These are phyloP conservation scores for Quercus suber DNA, from an alignment of 306 rosid genomes.

Conservation along the genomic window DNA sequence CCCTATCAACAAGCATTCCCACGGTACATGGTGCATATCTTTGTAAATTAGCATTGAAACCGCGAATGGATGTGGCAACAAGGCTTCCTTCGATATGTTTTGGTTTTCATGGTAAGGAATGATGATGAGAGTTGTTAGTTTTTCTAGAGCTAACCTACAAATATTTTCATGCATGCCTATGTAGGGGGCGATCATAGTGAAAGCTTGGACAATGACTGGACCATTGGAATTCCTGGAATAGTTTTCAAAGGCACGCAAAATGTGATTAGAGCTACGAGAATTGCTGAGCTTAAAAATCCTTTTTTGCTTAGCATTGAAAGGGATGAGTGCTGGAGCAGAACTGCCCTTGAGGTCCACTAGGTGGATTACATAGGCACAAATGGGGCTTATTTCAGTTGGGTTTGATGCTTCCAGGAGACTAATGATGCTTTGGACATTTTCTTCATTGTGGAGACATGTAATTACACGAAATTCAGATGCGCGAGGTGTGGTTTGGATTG, in stretches of 20 bases:
- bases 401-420: slow-evolving; percentile 42
- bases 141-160: slow-evolving; percentile 34
- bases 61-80: slow-evolving; percentile 11
- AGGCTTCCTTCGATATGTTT: background rate
- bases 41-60: slow-evolving; percentile 33
- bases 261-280: slow-evolving; percentile 30
- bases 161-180: slow-evolving; percentile 49
- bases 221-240: slow-evolving; percentile 42
- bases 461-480: slow-evolving; percentile 31
- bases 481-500: slow-evolving; percentile 24
- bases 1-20: slow-evolving; percentile 60
- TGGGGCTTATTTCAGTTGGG: slow-evolving; percentile 30
- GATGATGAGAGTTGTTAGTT: slow-evolving; percentile 33
- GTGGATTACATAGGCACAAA: slow-evolving; percentile 39
- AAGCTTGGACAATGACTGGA: slow-evolving; percentile 24
- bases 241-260: slow-evolving; percentile 55
- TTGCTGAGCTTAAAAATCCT: slow-evolving; percentile 8
- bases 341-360: slow-evolving; percentile 45
- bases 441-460: slow-evolving; percentile 43
- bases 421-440: slow-evolving; percentile 37
- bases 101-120: slow-evolving; percentile 46
- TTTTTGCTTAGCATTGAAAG: slow-evolving; percentile 15
- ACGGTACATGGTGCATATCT: slow-evolving; percentile 40
- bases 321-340: slow-evolving; percentile 41
- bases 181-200: slow-evolving; percentile 46